A percentile compares a stretch with the other conserved stretches of the same genome.
Evolutionary conservation across 163 green algal genomes (phyloP).

Genomic region (Chlamydomonas reinhardtii): DNA sequence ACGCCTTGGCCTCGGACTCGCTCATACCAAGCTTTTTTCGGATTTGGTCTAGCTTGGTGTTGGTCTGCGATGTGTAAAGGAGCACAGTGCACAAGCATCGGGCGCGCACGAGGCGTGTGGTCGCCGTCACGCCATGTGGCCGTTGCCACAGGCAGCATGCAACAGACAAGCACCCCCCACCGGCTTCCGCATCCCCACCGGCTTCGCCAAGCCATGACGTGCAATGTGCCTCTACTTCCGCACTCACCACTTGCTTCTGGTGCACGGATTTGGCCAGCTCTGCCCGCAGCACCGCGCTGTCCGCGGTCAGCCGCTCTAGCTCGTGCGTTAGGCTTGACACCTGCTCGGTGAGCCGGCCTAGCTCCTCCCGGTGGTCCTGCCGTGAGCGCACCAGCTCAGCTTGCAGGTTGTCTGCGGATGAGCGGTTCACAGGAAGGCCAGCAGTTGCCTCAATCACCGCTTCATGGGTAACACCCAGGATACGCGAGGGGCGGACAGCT

Average conservation of each 20-base stretch:
- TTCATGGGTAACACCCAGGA: too few relatives aligned
- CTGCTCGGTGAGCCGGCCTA: slow-evolving; percentile 1
- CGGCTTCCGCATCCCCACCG: too few relatives aligned
- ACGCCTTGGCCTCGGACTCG: slow-evolving; percentile 52
- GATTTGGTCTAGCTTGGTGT: slow-evolving; percentile 56
- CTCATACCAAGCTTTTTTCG: slow-evolving; percentile 54
- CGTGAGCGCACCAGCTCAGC: slow-evolving; percentile 5
- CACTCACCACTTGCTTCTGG: background rate
- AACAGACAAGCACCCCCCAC: too few relatives aligned
- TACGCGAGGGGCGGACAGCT: too few relatives aligned
- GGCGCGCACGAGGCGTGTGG: too few relatives aligned
- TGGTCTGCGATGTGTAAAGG: background rate
- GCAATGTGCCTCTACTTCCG: too few relatives aligned
- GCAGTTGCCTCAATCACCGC: too few relatives aligned
- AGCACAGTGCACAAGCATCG: too few relatives aligned
- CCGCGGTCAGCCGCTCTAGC: slow-evolving; percentile 32
- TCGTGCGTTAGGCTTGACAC: slow-evolving; percentile 34
- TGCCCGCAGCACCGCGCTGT: slow-evolving; percentile 54
- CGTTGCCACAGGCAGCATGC: too few relatives aligned
- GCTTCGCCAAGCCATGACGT: too few relatives aligned
- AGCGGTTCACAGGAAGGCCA: too few relatives aligned
- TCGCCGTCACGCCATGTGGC: too few relatives aligned
- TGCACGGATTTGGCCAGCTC: slow-evolving; percentile 56
- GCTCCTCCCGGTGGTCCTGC: background rate
- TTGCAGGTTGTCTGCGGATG: background rate